Conservation (phyloP, 192 early-diverging fungal species). For the Coemansia sp. region DNA sequence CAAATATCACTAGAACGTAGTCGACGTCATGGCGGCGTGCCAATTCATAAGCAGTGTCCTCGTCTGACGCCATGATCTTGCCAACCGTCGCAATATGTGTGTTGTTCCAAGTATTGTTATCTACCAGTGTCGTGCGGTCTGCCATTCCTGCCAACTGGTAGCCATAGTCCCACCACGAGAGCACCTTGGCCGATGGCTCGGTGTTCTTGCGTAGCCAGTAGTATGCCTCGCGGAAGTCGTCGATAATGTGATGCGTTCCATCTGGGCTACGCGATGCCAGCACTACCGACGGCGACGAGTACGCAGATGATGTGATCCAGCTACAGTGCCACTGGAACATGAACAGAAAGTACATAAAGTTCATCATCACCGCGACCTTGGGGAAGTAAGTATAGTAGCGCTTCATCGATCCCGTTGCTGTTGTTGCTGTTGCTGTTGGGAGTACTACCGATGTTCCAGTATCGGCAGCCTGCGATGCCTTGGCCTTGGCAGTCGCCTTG, state of each 20-base stretch:
- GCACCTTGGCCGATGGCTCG: slow-evolving; percentile 83
- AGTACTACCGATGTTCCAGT: not conserved
- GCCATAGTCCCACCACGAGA: slow-evolving; percentile 99
- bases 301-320: slow-evolving; percentile 96
- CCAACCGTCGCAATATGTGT: slow-evolving; percentile 99
- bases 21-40: slow-evolving; percentile 92
- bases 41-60: slow-evolving; percentile 91
- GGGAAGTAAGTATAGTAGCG: slow-evolving; percentile 24
- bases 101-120: slow-evolving; percentile 99
- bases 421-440: slow-evolving; percentile 1
- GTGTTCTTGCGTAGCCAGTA: slow-evolving; percentile 99
- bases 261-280: slow-evolving; percentile 84
- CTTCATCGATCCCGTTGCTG: slow-evolving; percentile 14
- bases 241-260: slow-evolving; percentile 94
- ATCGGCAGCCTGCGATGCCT: not conserved
- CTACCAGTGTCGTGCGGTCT: slow-evolving; percentile 92
- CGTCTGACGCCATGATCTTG: slow-evolving; percentile 84
- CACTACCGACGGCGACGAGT: slow-evolving; percentile 98
- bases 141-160: slow-evolving; percentile 99
- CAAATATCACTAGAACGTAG: slow-evolving; percentile 97
- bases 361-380: slow-evolving; percentile 57
- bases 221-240: slow-evolving; percentile 99
- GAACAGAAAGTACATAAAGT: slow-evolving; percentile 71
- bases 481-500: not conserved
- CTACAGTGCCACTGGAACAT: slow-evolving; percentile 98